These are phyloP conservation scores for Cercophora sp. DNA, from an alignment of 495 filamentous ascomycete genomes.

Conservation along the genomic window DNA sequence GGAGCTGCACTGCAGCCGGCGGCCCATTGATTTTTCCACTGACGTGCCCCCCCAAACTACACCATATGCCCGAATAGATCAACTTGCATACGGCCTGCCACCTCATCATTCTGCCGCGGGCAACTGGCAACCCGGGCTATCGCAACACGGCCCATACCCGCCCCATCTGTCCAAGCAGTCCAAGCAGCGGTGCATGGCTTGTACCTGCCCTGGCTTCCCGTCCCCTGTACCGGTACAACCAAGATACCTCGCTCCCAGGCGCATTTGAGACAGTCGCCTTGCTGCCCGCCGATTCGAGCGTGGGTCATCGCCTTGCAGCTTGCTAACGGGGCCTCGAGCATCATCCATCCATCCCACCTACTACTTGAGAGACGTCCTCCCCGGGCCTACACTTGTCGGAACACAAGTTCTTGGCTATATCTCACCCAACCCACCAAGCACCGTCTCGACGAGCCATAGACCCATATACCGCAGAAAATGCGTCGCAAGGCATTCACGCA, in stretches of 20 bases:
- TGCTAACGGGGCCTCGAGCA: conserved; percentile 14
- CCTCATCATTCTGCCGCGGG: conserved; percentile 35
- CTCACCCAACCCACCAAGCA: no score
- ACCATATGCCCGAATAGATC: conserved; percentile 28
- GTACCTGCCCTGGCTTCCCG: conserved; percentile 30
- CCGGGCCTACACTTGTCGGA: neutral
- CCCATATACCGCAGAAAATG: conserved; percentile 30
- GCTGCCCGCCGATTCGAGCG: conserved; percentile 28
- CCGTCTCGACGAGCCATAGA: no score
- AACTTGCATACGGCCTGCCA: conserved; percentile 35
- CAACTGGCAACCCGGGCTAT: conserved; percentile 19
- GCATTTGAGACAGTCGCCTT: conserved; percentile 22
- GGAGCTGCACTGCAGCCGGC: conserved; percentile 7
- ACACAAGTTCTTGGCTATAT: neutral
- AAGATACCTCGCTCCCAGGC: conserved; percentile 5
- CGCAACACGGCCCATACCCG: conserved; percentile 32
- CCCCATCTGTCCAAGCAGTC: conserved; percentile 26
- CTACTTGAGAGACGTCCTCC: conserved; percentile 1
- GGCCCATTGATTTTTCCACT: conserved; percentile 7
- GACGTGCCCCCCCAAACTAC: conserved; percentile 19
- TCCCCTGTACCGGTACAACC: conserved; percentile 11
- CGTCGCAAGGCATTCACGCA: conserved; percentile 17
- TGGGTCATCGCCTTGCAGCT: conserved; percentile 28
- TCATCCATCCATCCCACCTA: neutral
- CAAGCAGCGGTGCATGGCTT: conserved; percentile 15